A percentile compares a stretch with the other conserved stretches of the same genome.
Evolutionary conservation across 257 asterid genomes (phyloP).

Genomic region (Solanum chaucha): DNA sequence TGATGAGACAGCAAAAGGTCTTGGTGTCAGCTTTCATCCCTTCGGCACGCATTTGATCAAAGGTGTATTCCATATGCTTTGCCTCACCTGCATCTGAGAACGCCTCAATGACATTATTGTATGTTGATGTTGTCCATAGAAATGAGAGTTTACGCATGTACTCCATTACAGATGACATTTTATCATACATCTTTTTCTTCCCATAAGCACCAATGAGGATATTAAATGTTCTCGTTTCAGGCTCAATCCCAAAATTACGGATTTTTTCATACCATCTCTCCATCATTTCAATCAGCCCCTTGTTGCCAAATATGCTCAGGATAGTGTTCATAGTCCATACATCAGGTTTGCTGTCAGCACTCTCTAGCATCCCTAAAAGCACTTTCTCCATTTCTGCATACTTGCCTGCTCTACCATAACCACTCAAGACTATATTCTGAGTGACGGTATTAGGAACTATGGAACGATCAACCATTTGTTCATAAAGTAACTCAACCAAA

Average conservation of each 20-base stretch:
- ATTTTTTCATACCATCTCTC: constrained; percentile 92
- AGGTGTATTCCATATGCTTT: constrained; percentile 69
- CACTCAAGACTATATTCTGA: constrained; percentile 75
- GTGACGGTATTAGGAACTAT: constrained; percentile 84
- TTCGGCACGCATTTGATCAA: constrained; percentile 79
- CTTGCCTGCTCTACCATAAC: constrained; percentile 76
- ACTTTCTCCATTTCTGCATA: constrained; percentile 83
- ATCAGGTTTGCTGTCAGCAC: constrained; percentile 52
- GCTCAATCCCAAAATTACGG: constrained; percentile 72
- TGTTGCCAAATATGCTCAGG: constrained; percentile 69
- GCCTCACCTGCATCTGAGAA: constrained; percentile 82
- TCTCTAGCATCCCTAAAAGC: constrained; percentile 55
- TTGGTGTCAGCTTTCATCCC: constrained; percentile 75
- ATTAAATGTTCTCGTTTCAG: constrained; percentile 72
- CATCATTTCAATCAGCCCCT: constrained; percentile 80
- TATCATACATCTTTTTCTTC: constrained; percentile 74
- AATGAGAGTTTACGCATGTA: constrained; percentile 87
- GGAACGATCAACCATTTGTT: constrained; percentile 46
- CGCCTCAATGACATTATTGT: constrained; percentile 86
- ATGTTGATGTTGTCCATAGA: constrained; percentile 92
- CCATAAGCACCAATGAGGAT: constrained; percentile 91
- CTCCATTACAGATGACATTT: constrained; percentile 95
- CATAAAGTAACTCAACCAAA: constrained; percentile 62
- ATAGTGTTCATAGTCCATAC: constrained; percentile 90
- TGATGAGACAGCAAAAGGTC: constrained; percentile 75